These are phyloP conservation scores for Colletotrichum scovillei DNA, from an alignment of 2,329 filamentous ascomycete genomes.

Conservation along the genomic window DNA sequence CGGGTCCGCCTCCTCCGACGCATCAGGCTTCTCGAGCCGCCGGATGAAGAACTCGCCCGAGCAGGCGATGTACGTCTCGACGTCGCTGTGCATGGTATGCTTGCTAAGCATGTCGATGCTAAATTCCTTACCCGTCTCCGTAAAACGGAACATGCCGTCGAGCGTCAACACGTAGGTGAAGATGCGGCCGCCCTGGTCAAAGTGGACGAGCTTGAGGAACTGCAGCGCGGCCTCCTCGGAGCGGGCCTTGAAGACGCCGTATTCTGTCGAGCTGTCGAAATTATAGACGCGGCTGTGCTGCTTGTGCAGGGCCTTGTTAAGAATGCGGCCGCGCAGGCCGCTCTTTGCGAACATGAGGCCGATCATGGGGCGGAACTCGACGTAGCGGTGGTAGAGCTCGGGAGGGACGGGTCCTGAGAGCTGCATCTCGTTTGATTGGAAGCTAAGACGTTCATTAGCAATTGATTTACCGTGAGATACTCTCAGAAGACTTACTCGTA, in stretches of 20 bases:
- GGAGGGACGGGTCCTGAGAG: constrained; percentile 84
- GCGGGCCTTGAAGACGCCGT: constrained; percentile 74
- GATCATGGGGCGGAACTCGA: constrained; percentile 92
- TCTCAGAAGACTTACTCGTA: constrained; percentile 74
- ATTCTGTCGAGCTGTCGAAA: constrained; percentile 80
- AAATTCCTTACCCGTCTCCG: constrained; percentile 95
- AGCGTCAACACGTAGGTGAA: constrained; percentile 94
- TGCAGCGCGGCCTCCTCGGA: constrained; percentile 78
- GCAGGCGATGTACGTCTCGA: constrained; percentile 90
- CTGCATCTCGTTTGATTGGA: constrained; percentile 94
- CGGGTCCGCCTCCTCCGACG: constrained; percentile 55
- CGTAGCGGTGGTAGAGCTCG: constrained; percentile 88
- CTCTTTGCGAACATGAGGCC: constrained; percentile 86
- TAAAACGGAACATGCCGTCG: constrained; percentile 89
- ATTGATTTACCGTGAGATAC: neutral
- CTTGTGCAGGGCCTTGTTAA: constrained; percentile 89
- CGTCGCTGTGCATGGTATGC: constrained; percentile 96
- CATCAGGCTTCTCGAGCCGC: constrained; percentile 65
- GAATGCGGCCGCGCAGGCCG: constrained; percentile 80
- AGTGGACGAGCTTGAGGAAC: constrained; percentile 88
- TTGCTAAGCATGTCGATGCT: constrained; percentile 94
- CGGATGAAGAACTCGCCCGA: constrained; percentile 94
- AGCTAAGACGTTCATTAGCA: constrained; percentile 60
- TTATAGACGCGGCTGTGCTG: constrained; percentile 93
- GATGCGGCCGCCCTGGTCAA: constrained; percentile 84